A percentile compares a stretch with the other conserved stretches of the same genome.
phyloP scores from a whole-genome alignment of 371 early-diverging fungal species.

The Rhizopus delemar region DNA sequence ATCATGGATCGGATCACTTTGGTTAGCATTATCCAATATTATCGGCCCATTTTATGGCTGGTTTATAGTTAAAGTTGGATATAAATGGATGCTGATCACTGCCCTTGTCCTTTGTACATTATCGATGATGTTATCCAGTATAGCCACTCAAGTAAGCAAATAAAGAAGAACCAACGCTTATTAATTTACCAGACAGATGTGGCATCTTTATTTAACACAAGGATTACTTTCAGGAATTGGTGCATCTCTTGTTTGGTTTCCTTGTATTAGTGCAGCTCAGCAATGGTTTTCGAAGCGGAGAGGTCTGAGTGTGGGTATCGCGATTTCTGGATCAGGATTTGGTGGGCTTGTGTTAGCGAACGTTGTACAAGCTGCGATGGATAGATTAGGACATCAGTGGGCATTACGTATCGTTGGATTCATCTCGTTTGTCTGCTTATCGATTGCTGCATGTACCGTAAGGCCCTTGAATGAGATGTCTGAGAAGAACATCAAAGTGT shows the following conservation, averaged over 20 bases:
- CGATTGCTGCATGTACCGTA: constrained; percentile 47
- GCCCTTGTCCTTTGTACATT: constrained; percentile 51
- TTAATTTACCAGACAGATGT: constrained; percentile 26
- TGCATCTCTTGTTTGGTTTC: constrained; percentile 53
- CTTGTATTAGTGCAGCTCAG: constrained; percentile 29
- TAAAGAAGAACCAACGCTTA: constrained; percentile 1
- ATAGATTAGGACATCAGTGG: constrained; percentile 29
- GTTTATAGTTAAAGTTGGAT: constrained; percentile 55
- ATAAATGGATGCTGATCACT: constrained; percentile 50
- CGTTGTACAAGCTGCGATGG: constrained; percentile 46
- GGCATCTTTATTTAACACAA: constrained; percentile 70
- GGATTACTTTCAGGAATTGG: constrained; percentile 64
- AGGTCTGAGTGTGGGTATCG: constrained; percentile 72
- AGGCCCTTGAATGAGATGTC: constrained; percentile 43
- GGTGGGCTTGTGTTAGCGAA: constrained; percentile 71
- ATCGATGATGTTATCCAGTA: constrained; percentile 64
- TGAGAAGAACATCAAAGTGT: constrained; percentile 12
- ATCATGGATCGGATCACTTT: constrained; percentile 48
- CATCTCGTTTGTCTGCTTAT: constrained; percentile 49
- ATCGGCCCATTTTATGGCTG: constrained; percentile 45
- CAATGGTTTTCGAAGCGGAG: constrained; percentile 74
- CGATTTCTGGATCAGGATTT: constrained; percentile 71
- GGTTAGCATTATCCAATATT: constrained; percentile 38
- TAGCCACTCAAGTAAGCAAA: constrained; percentile 58
- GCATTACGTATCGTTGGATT: constrained; percentile 62